These are phyloP conservation scores for Quercus glauca DNA, from an alignment of 306 rosid species.

Conservation along the genomic window DNA sequence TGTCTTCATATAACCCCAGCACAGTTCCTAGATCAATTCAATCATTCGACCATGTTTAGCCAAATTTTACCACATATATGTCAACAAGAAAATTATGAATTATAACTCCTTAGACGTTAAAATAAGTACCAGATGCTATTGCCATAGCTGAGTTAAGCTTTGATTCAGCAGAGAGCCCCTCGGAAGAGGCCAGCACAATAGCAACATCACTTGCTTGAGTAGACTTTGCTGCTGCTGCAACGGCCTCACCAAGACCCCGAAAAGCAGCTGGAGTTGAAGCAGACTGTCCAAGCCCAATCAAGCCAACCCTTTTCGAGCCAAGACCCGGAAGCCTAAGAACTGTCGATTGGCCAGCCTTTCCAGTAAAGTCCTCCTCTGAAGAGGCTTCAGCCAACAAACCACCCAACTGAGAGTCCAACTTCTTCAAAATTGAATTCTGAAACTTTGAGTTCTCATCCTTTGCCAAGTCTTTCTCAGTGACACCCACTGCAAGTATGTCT, in stretches of 20 bases:
- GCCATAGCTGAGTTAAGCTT: slow-evolving; percentile 71
- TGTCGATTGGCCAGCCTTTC: slow-evolving; percentile 78
- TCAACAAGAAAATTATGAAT: slow-evolving; percentile 9
- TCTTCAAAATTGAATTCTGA: slow-evolving; percentile 67
- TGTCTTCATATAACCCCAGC: slow-evolving; percentile 83
- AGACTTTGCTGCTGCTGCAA: slow-evolving; percentile 77
- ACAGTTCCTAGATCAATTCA: slow-evolving; percentile 59
- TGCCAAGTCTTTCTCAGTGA: slow-evolving; percentile 70
- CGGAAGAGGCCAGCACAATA: slow-evolving; percentile 73
- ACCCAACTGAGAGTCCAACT: slow-evolving; percentile 78
- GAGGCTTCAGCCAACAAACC: slow-evolving; percentile 88
- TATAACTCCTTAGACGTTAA: not conserved
- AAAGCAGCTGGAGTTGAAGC: slow-evolving; percentile 50
- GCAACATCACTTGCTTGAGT: slow-evolving; percentile 72
- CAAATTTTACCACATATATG: slow-evolving; percentile 9
- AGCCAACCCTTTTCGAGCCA: slow-evolving; percentile 77
- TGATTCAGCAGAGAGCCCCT: slow-evolving; percentile 56
- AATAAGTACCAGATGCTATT: slow-evolving; percentile 71
- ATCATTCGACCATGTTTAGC: slow-evolving; percentile 15
- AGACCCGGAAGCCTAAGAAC: slow-evolving; percentile 77
- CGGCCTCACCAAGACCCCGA: slow-evolving; percentile 79
- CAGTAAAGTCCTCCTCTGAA: slow-evolving; percentile 90
- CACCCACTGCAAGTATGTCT: slow-evolving; percentile 88
- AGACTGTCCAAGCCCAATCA: slow-evolving; percentile 89
- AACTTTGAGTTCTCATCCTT: slow-evolving; percentile 66